phyloP scores from a whole-genome alignment of 768 basidiomycete species.

The Leccinellum luteum region DNA sequence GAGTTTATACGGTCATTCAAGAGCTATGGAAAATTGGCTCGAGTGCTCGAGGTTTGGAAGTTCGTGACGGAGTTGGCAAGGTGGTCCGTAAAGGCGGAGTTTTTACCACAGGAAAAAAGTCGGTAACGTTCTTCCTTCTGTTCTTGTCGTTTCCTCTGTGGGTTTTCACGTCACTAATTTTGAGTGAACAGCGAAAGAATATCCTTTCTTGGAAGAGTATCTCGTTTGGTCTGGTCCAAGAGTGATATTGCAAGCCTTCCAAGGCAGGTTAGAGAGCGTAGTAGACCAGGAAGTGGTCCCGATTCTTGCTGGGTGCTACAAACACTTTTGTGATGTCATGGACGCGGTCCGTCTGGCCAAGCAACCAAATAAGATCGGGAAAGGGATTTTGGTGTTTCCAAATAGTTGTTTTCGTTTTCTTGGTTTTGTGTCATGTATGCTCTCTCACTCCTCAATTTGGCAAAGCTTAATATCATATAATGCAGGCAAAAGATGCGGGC shows the following conservation, averaged over 20 bases:
- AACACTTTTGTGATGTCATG: slow-evolving; percentile 9
- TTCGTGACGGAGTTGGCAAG: slow-evolving; percentile 10
- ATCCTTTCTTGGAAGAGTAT: slow-evolving; percentile 6
- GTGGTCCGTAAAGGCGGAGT: slow-evolving; percentile 8
- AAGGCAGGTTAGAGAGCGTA: slow-evolving; percentile 1
- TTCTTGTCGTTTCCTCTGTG: background rate
- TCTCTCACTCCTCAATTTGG: background rate
- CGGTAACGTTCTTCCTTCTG: background rate
- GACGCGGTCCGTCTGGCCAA: background rate
- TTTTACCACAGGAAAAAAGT: slow-evolving; percentile 8
- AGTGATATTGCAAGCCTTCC: slow-evolving; percentile 11
- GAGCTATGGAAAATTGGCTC: background rate
- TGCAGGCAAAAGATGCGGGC: slow-evolving; percentile 5
- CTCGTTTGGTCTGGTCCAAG: slow-evolving; percentile 14
- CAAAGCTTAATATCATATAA: background rate
- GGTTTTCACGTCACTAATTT: background rate
- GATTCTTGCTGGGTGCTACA: slow-evolving; percentile 1
- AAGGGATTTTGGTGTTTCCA: background rate
- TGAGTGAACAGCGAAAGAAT: background rate
- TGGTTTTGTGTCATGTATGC: slow-evolving; percentile 7
- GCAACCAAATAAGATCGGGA: background rate
- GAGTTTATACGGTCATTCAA: slow-evolving; percentile 10
- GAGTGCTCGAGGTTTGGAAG: slow-evolving; percentile 6
- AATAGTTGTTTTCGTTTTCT: background rate
- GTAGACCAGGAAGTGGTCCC: slow-evolving; percentile 12